Base-by-base conservation (phyloP, 2,329 filamentous ascomycete species). In the Cercospora sp. region DNA sequence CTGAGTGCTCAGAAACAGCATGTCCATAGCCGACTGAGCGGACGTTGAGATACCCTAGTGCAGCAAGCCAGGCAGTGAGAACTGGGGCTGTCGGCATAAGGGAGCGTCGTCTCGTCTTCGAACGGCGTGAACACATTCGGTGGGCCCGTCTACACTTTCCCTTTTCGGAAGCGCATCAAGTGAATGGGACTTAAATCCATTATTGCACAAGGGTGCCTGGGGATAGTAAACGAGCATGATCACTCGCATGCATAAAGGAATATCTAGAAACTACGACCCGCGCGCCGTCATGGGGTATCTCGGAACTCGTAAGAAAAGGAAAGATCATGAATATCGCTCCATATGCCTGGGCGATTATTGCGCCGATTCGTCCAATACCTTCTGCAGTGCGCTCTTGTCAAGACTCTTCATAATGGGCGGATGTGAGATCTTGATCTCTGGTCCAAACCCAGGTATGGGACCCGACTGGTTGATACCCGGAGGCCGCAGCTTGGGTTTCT, bases 391-490 rank as follows among this genome's bases (percentile, higher is more conserved):
- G 51, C 87, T 84, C 40, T 83, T 82, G 75, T 91, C 88, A 23
- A 91, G 77, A 1, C 79, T 79, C 28, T 86, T 84, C 0, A 89
- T 82, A 16, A 86, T 84, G 10, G 91, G 85, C 40, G 84, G 83
- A 65, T 72, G 69, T 2, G 87, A 85, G 1, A 86, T 40, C 78
- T 83, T 78, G 80, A 86, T 75, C 78, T 86, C 78, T 80, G 86
- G 75, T 79, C 87, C 84, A 71, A 94, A 90, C 0, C 92, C 91
- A 0, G 90, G 87, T 53, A 95, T 90, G 0, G 88, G 84, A 0
- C 92, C 92, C 1, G 87, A 85, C 76, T 94, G 92, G 74, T 95
- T 95, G 76, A 95, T 92, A 0, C 92, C 92, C 1, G 91, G 87
- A 4, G 86, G 80, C 53, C 91, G 84, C 53, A 82, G 65, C 66